These are phyloP conservation scores for Symbiotaphrina buchneri DNA, from an alignment of 495 filamentous ascomycete species.

Conservation along the genomic window DNA sequence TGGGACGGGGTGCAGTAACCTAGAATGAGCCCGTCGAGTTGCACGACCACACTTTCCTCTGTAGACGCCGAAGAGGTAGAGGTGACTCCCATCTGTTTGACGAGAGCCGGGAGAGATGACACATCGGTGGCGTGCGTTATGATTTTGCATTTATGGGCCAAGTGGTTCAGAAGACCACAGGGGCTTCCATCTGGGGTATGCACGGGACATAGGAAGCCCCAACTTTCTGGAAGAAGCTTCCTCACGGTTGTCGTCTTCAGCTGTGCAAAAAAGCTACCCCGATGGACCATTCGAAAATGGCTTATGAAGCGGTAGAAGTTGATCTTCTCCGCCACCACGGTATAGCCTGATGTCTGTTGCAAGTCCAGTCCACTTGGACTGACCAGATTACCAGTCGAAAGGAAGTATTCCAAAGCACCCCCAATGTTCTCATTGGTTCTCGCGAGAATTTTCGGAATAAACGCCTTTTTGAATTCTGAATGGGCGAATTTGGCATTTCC, in stretches of 20 bases:
- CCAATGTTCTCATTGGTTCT: constrained; percentile 78
- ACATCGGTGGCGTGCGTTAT: constrained; percentile 46
- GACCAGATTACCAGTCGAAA: constrained; percentile 84
- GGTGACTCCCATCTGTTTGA: constrained; percentile 56
- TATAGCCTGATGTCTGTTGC: constrained; percentile 86
- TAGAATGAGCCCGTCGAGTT: constrained; percentile 72
- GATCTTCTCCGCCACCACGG: constrained; percentile 92
- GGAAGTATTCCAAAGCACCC: constrained; percentile 71
- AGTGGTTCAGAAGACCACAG: constrained; percentile 85
- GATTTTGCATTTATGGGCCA: constrained; percentile 88
- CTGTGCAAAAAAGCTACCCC: constrained; percentile 96
- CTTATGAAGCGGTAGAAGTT: constrained; percentile 98
- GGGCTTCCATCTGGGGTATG: constrained; percentile 93
- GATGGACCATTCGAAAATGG: constrained; percentile 97
- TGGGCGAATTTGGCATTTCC: constrained; percentile 38
- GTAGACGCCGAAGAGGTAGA: constrained; percentile 48
- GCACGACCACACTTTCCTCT: constrained; percentile 63
- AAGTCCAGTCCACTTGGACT: constrained; percentile 83
- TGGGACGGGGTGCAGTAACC: constrained; percentile 77
- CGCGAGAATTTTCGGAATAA: constrained; percentile 49
- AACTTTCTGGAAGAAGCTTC: constrained; percentile 88
- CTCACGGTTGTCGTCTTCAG: constrained; percentile 92
- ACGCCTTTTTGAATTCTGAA: constrained; percentile 51
- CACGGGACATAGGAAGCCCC: constrained; percentile 93
- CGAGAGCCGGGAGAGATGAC: constrained; percentile 43